Evolutionary conservation across 805 yeast genomes (phyloP).

Genomic region (Yamadazyma laniorum): DNA sequence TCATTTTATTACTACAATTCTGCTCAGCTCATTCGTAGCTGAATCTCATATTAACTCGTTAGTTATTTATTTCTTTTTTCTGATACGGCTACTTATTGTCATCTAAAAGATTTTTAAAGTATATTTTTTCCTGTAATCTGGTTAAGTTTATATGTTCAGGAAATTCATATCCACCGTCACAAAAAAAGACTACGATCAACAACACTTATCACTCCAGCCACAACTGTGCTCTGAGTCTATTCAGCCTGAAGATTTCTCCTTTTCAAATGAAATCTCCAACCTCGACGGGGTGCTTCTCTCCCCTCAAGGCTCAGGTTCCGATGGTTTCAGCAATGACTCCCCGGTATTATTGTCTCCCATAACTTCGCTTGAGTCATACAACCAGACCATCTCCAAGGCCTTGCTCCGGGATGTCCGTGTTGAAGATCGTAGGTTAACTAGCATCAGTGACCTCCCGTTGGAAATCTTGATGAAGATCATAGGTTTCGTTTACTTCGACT

Average conservation of each 20-base stretch:
- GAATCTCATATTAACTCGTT: too few species aligned
- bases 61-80: too few species aligned
- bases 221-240: background rate
- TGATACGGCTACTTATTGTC: too few species aligned
- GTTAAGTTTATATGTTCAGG: conserved; percentile 6
- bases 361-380: conserved; percentile 25
- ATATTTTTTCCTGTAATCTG: background rate
- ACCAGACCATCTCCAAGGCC: conserved; percentile 9
- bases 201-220: too few species aligned
- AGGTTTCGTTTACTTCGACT: conserved; percentile 54
- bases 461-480: conserved; percentile 56
- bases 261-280: background rate
- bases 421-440: conserved; percentile 6
- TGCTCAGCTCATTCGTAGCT: too few species aligned
- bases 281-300: conserved; percentile 8
- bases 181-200: conserved; percentile 1
- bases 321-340: conserved; percentile 5
- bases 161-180: conserved; percentile 7
- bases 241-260: conserved; percentile 1
- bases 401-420: conserved; percentile 4
- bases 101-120: too few species aligned
- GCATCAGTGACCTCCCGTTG: conserved; percentile 44
- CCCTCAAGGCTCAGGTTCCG: conserved; percentile 9
- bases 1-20: too few species aligned
- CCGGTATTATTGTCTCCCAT: conserved; percentile 22